Conservation (phyloP, 805 yeast species). For the Ascoidea asiatica region DNA sequence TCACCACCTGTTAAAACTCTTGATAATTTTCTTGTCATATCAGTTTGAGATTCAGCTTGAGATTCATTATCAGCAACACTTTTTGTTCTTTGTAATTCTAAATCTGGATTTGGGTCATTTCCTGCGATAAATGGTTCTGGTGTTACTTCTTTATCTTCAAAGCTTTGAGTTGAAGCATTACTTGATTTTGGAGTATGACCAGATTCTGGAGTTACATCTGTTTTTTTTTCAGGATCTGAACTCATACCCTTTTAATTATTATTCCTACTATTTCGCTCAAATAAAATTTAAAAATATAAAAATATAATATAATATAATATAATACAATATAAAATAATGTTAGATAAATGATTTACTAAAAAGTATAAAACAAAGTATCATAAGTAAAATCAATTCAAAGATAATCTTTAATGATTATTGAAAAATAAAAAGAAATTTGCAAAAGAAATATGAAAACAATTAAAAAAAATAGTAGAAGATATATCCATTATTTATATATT, state of each 20-base stretch:
- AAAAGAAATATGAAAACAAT: too few species aligned
- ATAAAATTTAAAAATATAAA: too few species aligned
- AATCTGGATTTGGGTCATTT: not conserved
- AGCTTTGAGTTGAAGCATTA: not conserved
- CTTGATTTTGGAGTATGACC: not conserved
- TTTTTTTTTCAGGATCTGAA: not conserved
- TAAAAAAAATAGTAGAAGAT: too few species aligned
- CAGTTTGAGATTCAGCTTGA: conserved; percentile 10
- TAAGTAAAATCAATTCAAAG: too few species aligned
- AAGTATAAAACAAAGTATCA: too few species aligned
- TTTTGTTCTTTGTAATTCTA: conserved; percentile 1
- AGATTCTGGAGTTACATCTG: not conserved
- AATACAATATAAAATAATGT: too few species aligned
- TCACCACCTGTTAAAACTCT: conserved; percentile 28
- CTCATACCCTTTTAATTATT: too few species aligned
- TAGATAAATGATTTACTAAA: not conserved
- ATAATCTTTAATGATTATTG: too few species aligned
- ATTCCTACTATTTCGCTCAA: too few species aligned
- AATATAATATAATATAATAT: too few species aligned
- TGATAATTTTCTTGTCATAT: conserved; percentile 22
- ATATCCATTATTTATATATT: too few species aligned
- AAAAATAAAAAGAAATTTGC: too few species aligned
- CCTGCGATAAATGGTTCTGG: not conserved
- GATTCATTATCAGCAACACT: conserved; percentile 1
- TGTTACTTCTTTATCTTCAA: not conserved